These are phyloP conservation scores for Madurella fahalii DNA, from an alignment of 2,329 filamentous ascomycete genomes.

Conservation along the genomic window DNA sequence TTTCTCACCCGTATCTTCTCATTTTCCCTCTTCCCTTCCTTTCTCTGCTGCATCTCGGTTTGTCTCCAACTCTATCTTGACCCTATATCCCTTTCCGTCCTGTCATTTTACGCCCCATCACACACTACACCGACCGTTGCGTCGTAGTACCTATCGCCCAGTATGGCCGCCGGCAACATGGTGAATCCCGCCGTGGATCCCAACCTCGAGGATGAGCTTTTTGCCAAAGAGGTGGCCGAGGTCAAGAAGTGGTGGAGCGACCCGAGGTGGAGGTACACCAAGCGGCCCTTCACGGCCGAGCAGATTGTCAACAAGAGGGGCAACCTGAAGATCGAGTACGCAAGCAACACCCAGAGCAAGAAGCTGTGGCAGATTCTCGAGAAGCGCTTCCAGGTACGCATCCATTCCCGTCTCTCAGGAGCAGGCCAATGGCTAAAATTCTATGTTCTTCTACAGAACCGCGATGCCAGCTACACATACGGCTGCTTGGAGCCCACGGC, in stretches of 20 bases:
- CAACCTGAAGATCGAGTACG: slow-evolving; percentile 84
- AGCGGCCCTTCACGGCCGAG: slow-evolving; percentile 89
- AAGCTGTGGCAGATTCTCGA: slow-evolving; percentile 94
- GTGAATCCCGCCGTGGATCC: slow-evolving; percentile 53
- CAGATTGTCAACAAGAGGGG: slow-evolving; percentile 96
- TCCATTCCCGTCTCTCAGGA: neutral
- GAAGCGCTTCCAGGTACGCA: slow-evolving; percentile 70
- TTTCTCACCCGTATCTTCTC: slow-evolving; percentile 10
- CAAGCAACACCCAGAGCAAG: slow-evolving; percentile 83
- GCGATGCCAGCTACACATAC: slow-evolving; percentile 89
- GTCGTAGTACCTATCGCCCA: slow-evolving; percentile 24
- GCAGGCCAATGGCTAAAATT: slow-evolving; percentile 2
- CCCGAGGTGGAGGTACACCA: slow-evolving; percentile 87
- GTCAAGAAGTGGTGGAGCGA: slow-evolving; percentile 95
- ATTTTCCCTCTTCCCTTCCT: slow-evolving; percentile 16
- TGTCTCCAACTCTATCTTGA: neutral
- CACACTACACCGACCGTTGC: neutral
- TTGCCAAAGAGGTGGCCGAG: slow-evolving; percentile 75
- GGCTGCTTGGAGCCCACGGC: slow-evolving; percentile 97
- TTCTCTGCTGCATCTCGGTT: neutral
- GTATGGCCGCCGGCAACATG: slow-evolving; percentile 62
- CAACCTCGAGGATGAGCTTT: slow-evolving; percentile 60
- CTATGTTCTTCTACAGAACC: slow-evolving; percentile 51
- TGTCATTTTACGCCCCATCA: slow-evolving; percentile 4
- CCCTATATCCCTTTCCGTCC: slow-evolving; percentile 5